A percentile compares a stretch with the other conserved stretches of the same genome.
These are phyloP conservation scores for Populus nigra DNA, from an alignment of 345 rosid species.

Conservation along the genomic window DNA sequence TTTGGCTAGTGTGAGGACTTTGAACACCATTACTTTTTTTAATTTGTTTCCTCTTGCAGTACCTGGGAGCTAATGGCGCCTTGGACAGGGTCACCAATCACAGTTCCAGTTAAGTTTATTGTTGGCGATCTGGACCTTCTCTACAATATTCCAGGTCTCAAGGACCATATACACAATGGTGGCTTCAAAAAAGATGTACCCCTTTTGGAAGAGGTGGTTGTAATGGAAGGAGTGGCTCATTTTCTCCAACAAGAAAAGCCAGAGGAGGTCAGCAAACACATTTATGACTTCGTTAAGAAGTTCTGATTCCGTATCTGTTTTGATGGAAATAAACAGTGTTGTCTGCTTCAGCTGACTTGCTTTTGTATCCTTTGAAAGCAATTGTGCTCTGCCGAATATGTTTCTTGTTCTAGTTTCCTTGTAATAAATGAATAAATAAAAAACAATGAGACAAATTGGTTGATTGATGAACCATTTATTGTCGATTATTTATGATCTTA, in stretches of 20 bases:
- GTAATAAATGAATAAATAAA: too few relatives aligned
- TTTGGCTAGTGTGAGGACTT: background rate
- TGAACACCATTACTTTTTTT: background rate
- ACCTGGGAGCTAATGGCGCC: constrained; percentile 3
- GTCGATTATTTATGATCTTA: too few relatives aligned
- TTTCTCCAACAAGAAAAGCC: constrained; percentile 6
- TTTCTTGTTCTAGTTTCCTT: too few relatives aligned
- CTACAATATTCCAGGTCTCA: background rate
- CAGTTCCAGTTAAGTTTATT: constrained; percentile 5
- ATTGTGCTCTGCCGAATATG: too few relatives aligned
- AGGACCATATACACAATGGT: constrained; percentile 2
- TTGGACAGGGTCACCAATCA: background rate
- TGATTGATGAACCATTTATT: too few relatives aligned
- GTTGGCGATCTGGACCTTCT: constrained; percentile 2
- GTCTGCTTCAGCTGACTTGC: too few relatives aligned
- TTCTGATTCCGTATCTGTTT: background rate
- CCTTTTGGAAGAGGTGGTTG: constrained; percentile 3
- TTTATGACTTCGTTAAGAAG: constrained; percentile 8
- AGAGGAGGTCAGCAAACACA: constrained; percentile 7
- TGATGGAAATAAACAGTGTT: too few relatives aligned
- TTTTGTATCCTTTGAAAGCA: too few relatives aligned
- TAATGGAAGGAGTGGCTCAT: constrained; percentile 7
- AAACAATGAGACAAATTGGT: too few relatives aligned
- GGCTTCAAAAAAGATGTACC: background rate
- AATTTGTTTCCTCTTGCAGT: background rate